Evolutionary conservation across 2,329 filamentous ascomycete genomes (phyloP).

Genomic region (Knoxdaviesia proteae): DNA sequence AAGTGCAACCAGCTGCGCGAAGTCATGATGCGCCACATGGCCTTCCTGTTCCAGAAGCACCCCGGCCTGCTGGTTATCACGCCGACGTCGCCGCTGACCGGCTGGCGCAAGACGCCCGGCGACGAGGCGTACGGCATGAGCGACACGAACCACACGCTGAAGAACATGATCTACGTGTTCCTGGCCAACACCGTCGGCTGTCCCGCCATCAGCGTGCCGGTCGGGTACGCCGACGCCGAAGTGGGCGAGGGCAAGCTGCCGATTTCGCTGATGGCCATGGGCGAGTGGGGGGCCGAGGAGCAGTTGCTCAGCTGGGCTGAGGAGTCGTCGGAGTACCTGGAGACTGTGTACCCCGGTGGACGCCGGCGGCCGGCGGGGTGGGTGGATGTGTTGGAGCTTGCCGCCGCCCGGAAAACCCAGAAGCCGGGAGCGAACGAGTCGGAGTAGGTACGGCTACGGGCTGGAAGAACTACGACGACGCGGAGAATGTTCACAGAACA

Average conservation of each 20-base stretch:
- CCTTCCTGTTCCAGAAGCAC: constrained; percentile 45
- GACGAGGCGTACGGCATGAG: constrained; percentile 51
- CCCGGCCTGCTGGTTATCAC: constrained; percentile 62
- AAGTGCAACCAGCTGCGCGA: constrained; percentile 53
- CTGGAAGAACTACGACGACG: too few species aligned
- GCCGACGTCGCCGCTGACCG: constrained; percentile 55
- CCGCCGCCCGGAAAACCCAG: too few species aligned
- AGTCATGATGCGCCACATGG: constrained; percentile 60
- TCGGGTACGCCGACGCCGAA: constrained; percentile 44
- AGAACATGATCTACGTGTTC: constrained; percentile 71
- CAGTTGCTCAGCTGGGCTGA: constrained; percentile 37
- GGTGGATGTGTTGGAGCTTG: constrained; percentile 29
- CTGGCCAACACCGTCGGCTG: constrained; percentile 65
- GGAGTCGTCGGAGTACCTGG: constrained; percentile 34
- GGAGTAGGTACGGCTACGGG: too few species aligned
- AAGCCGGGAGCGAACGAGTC: too few species aligned
- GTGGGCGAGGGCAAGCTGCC: constrained; percentile 38
- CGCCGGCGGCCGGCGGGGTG: constrained; percentile 30
- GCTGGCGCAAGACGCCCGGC: constrained; percentile 42
- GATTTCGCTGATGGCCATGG: constrained; percentile 41
- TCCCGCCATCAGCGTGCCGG: constrained; percentile 53
- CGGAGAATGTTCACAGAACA: too few species aligned
- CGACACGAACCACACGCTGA: constrained; percentile 52
- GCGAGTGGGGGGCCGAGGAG: constrained; percentile 47
- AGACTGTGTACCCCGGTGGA: constrained; percentile 23